A percentile compares a stretch with the other conserved stretches of the same genome.
These are phyloP conservation scores for Didymella segeticola DNA, from an alignment of 2,329 filamentous ascomycete genomes.

Conservation along the genomic window DNA sequence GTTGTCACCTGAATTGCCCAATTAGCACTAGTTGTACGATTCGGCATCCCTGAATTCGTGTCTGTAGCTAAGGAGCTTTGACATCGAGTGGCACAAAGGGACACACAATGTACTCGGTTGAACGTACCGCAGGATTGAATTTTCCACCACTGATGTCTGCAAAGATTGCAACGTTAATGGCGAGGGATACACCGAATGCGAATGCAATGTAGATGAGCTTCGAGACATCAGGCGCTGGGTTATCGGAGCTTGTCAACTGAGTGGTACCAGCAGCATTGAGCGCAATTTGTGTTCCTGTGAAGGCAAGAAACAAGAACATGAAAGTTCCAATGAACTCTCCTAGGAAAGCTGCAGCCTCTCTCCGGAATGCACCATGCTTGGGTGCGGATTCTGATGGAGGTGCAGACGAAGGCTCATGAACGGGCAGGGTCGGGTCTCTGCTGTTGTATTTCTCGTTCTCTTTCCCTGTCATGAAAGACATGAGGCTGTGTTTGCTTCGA, in stretches of 20 bases:
- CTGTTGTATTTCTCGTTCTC: slow-evolving; percentile 11
- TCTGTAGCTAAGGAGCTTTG: not conserved
- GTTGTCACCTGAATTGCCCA: slow-evolving; percentile 30
- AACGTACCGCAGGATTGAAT: slow-evolving; percentile 41
- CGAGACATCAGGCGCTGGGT: slow-evolving; percentile 22
- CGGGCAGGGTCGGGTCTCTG: slow-evolving; percentile 12
- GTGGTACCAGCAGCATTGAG: slow-evolving; percentile 48
- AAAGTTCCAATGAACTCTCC: slow-evolving; percentile 57
- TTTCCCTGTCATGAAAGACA: slow-evolving; percentile 17
- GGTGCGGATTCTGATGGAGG: slow-evolving; percentile 11
- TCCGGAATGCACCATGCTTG: slow-evolving; percentile 17
- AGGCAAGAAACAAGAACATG: slow-evolving; percentile 52
- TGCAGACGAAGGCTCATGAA: slow-evolving; percentile 21
- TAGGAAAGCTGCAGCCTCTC: slow-evolving; percentile 35
- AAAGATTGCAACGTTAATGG: slow-evolving; percentile 48
- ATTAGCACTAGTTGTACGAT: slow-evolving; percentile 3
- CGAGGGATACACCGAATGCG: slow-evolving; percentile 42
- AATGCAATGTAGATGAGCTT: slow-evolving; percentile 48
- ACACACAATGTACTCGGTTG: slow-evolving; percentile 9
- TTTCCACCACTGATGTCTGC: slow-evolving; percentile 45
- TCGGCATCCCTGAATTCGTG: not conserved
- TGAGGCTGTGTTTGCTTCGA: slow-evolving; percentile 18
- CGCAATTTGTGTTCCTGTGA: slow-evolving; percentile 54
- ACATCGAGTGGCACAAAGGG: slow-evolving; percentile 41
- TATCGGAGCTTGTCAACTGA: slow-evolving; percentile 35